Evolutionary conservation across 75 land plant species (phyloP).

Genomic region (Larix kaempferi): DNA sequence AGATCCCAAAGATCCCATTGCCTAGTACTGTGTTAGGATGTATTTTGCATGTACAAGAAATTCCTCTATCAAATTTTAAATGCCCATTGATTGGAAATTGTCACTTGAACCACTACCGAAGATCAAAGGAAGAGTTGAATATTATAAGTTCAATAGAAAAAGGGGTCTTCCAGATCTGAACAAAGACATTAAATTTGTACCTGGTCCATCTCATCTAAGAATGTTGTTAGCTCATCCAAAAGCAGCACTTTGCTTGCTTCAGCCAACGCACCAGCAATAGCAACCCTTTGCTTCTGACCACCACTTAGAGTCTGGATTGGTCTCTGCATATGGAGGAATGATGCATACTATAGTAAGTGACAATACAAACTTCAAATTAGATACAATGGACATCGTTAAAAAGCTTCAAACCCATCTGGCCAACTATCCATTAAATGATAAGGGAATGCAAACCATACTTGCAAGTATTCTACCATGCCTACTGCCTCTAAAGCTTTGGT

Average conservation of each 20-base stretch:
- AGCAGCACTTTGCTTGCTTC: slow-evolving; percentile 83
- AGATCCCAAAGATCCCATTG: not conserved
- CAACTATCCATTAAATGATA: not conserved
- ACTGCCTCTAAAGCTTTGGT: slow-evolving; percentile 68
- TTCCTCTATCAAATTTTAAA: not conserved
- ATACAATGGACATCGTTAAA: not conserved
- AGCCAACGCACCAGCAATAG: slow-evolving; percentile 97
- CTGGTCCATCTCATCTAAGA: slow-evolving; percentile 94
- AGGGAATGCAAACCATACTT: slow-evolving; percentile 30
- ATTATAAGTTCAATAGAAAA: not conserved
- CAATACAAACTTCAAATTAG: not conserved
- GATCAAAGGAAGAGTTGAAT: not conserved
- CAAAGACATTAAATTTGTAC: slow-evolving; percentile 21
- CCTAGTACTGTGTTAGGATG: not conserved
- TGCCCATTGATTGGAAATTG: not conserved
- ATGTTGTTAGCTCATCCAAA: slow-evolving; percentile 95
- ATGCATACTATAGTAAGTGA: not conserved
- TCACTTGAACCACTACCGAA: not conserved
- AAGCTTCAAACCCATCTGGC: not conserved
- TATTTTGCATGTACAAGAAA: not conserved
- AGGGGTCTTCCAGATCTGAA: not conserved
- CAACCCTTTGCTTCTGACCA: slow-evolving; percentile 97
- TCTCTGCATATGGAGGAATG: slow-evolving; percentile 36
- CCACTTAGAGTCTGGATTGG: slow-evolving; percentile 96
- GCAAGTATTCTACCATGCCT: slow-evolving; percentile 71